Base-by-base conservation (phyloP, 2,329 filamentous ascomycete genomes). In the Penicillium rolfsii region DNA sequence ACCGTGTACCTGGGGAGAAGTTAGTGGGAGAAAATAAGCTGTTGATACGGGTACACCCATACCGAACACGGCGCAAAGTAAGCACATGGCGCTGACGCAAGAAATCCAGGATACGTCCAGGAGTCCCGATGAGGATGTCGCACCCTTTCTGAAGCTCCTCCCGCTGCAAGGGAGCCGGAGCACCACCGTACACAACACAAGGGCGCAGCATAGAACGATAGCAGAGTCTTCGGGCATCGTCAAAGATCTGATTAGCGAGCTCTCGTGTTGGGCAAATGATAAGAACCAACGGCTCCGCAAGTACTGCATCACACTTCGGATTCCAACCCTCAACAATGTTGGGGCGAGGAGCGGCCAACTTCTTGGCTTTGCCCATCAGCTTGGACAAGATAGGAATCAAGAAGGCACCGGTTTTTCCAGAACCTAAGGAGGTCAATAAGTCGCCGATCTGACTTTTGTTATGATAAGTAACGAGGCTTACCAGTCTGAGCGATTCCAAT, bases 171-270 rank as follows among this genome's bases (percentile, higher is more conserved):
- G 77, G 75, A n/a, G 87, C 71, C 0, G 91, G 91, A 6, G 87
- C 87, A 64, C 95, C 95, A 53, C 95, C 95, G 68, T 98, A 99
- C 33, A 90, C 83, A 46, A 96, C 92, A 68, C 90, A 93, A 26
- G 95, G 94, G 43, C 95, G 92, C 60, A 99, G 84, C 91, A 96
- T 97, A 3, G 91, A 93, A 1, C 95, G 89, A 71, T 99, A 99
- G 74, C 93, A 97, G 52, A 98, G 87, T 69, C 94, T 92, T 64
- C 95, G 90, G 28, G 91, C 89, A 74, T 98, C 94, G 64, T 97
- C 92, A 78, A 97, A 98, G 67, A 98, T 97, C 73, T 99, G 95
- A 2, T 93, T 90, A 0, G 93, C 92, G 5, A 99, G 80, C 81
- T 99, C 95, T 38, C 95, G 90, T 57, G 91, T 95, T 0, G 95